phyloP scores from a whole-genome alignment of 495 filamentous ascomycete genomes.

The Penicillium chermesinum region DNA sequence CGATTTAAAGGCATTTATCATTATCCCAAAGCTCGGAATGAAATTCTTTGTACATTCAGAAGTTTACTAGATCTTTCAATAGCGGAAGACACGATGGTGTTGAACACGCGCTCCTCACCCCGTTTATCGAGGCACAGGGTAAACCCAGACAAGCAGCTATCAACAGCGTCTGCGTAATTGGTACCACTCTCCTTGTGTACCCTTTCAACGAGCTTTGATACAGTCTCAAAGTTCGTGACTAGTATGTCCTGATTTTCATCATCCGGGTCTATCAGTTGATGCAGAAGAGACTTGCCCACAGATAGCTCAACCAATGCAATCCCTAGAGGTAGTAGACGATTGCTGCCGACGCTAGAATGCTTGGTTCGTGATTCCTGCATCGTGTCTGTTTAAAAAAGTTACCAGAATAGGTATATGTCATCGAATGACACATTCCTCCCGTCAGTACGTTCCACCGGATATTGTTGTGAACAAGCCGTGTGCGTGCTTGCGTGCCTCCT shows the following conservation, averaged over 20 bases:
- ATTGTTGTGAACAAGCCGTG: too few relatives aligned
- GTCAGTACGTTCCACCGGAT: too few relatives aligned
- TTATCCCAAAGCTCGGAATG: too few relatives aligned
- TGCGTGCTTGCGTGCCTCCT: too few relatives aligned
- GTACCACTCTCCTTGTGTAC: constrained; percentile 25
- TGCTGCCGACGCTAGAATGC: constrained; percentile 8
- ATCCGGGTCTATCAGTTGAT: constrained; percentile 10
- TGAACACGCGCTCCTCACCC: constrained; percentile 13
- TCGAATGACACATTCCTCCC: constrained; percentile 4
- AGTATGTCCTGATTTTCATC: constrained; percentile 16
- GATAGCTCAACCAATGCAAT: constrained; percentile 34
- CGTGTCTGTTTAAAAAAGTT: background rate
- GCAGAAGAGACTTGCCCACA: constrained; percentile 26
- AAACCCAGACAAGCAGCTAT: constrained; percentile 29
- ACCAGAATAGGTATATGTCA: constrained; percentile 14
- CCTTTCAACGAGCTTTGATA: constrained; percentile 16
- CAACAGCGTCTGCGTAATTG: constrained; percentile 31
- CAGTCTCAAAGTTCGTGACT: constrained; percentile 19
- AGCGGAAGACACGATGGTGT: constrained; percentile 15
- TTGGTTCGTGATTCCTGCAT: background rate
- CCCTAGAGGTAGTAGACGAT: constrained; percentile 26
- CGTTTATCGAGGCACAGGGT: constrained; percentile 4
- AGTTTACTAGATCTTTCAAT: constrained; percentile 14
- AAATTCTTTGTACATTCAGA: too few relatives aligned
- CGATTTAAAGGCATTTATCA: too few relatives aligned